Conservation (phyloP, 2,329 filamentous ascomycete species). For the Drechslerella dactyloides region DNA sequence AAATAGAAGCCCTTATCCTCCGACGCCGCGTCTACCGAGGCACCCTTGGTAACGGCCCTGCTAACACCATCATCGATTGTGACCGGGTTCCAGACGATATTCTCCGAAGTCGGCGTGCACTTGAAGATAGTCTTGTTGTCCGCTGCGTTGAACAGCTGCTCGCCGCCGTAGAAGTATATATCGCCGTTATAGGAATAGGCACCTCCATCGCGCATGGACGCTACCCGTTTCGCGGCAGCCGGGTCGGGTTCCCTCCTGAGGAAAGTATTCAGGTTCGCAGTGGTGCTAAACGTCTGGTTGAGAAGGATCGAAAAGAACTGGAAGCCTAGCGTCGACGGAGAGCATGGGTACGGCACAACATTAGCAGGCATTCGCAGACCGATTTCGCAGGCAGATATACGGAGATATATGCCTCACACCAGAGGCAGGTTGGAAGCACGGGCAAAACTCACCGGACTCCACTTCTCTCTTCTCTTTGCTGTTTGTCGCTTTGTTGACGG, state of each 20-base stretch:
- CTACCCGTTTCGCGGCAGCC: conserved; percentile 27
- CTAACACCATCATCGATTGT: conserved; percentile 29
- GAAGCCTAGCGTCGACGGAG: conserved; percentile 23
- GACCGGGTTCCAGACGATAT: conserved; percentile 37
- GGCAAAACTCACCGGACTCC: conserved; percentile 32
- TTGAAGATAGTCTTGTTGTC: conserved; percentile 32
- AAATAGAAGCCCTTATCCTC: conserved; percentile 50
- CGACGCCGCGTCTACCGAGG: conserved; percentile 24
- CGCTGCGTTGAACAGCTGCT: conserved; percentile 46
- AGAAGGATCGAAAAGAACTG: conserved; percentile 49
- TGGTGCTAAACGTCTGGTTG: conserved; percentile 37
- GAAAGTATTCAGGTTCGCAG: conserved; percentile 21
- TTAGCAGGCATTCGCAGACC: not conserved
- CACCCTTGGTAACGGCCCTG: conserved; percentile 43
- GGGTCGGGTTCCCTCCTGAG: conserved; percentile 44
- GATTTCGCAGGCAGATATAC: not conserved
- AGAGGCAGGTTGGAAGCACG: not conserved
- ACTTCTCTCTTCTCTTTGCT: conserved; percentile 41
- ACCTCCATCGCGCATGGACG: conserved; percentile 43
- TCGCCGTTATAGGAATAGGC: conserved; percentile 40
- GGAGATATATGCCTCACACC: not conserved
- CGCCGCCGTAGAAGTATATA: conserved; percentile 46
- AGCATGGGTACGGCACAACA: not conserved
- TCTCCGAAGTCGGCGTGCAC: conserved; percentile 33
- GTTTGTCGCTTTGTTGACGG: conserved; percentile 34